Base-by-base conservation (phyloP, 2,329 filamentous ascomycete genomes). In the Epichloe sp. region DNA sequence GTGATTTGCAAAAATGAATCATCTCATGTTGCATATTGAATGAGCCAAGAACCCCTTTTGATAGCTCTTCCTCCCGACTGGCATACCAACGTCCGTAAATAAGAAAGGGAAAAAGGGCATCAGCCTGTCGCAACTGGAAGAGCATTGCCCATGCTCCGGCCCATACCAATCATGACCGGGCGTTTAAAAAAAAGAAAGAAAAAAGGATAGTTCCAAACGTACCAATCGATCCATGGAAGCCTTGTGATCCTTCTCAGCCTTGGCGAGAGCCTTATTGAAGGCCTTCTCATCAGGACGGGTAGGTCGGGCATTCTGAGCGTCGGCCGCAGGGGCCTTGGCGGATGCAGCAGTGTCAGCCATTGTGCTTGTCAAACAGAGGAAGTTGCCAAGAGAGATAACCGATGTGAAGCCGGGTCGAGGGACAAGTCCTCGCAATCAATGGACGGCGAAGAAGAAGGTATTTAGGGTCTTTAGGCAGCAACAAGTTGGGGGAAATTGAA, bases 161-260 rank as follows among this genome's bases (percentile, higher is more conserved):
- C 7, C 11, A 31, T 31, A 1, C 8, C 26, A 31, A 10, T 31
- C 7, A 10, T 31, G 26, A 11, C 8, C 26, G 26, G 8, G 8
- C 19, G 19, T 21, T 21, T 31, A 19, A 35, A 14, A 31, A 42
- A 44, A 21, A 7, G 2, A 14, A 6, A 42, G 3, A 36, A 19
- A 47, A 31, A 4, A 7, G n/a, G 5, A 8, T 15, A 6, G n/a
- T 1, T 26, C 11, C 6, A 17, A 49, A 62, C 69, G 50, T 66
- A 73, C 70, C 60, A 71, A 62, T 55, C 63, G 64, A 60, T 87
- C 83, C 73, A 93, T 85, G 46, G 84, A 77, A 49, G 80, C 81
- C 64, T 85, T 76, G 71, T 95, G 85, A 58, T 86, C 88, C 75
- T 95, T 95, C 71, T 97, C 88, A 26, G 86, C 85, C 71, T 85